These are phyloP conservation scores for Ophiostoma fasciatum DNA, from an alignment of 2,329 filamentous ascomycete genomes.

Conservation along the genomic window DNA sequence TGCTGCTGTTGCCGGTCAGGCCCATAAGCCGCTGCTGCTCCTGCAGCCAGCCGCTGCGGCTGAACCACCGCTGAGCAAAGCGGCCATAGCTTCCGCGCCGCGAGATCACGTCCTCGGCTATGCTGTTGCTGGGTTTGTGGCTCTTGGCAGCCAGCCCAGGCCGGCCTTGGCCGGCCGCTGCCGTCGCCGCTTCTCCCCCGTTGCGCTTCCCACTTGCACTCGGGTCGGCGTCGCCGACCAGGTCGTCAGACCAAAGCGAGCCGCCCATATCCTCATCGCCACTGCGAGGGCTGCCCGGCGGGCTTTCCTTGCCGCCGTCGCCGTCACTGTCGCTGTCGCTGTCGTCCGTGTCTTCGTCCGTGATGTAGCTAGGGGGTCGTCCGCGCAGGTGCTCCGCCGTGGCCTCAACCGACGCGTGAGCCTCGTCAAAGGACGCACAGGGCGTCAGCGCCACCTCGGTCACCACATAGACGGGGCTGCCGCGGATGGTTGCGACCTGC, in stretches of 20 bases:
- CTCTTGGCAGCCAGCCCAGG: neutral
- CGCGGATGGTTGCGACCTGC: slow-evolving; percentile 76
- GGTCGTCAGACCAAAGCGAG: slow-evolving; percentile 8
- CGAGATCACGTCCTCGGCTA: slow-evolving; percentile 79
- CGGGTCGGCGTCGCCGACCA: no score
- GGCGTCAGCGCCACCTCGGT: slow-evolving; percentile 88
- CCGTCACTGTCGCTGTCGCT: slow-evolving; percentile 23
- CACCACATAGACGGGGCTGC: slow-evolving; percentile 70
- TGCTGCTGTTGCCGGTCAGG: slow-evolving; percentile 39
- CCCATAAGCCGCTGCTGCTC: slow-evolving; percentile 57
- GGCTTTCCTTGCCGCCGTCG: slow-evolving; percentile 11
- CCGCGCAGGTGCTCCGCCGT: slow-evolving; percentile 33
- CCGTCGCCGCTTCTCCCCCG: neutral
- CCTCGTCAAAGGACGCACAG: slow-evolving; percentile 60
- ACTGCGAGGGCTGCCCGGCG: slow-evolving; percentile 15
- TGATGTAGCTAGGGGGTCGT: slow-evolving; percentile 19
- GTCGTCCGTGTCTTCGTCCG: slow-evolving; percentile 29
- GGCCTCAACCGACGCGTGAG: slow-evolving; percentile 52
- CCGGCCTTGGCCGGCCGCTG: no score
- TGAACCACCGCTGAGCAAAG: slow-evolving; percentile 88
- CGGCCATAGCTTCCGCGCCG: slow-evolving; percentile 72
- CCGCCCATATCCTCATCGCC: slow-evolving; percentile 8
- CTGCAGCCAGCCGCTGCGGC: slow-evolving; percentile 63
- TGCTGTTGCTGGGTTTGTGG: slow-evolving; percentile 33
- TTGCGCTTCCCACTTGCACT: no score